Evolutionary conservation across 1,284 basidiomycete genomes (phyloP), one percentile per base, ranked within the genome.

Genomic region (Retiboletus flavoniger): DNA sequence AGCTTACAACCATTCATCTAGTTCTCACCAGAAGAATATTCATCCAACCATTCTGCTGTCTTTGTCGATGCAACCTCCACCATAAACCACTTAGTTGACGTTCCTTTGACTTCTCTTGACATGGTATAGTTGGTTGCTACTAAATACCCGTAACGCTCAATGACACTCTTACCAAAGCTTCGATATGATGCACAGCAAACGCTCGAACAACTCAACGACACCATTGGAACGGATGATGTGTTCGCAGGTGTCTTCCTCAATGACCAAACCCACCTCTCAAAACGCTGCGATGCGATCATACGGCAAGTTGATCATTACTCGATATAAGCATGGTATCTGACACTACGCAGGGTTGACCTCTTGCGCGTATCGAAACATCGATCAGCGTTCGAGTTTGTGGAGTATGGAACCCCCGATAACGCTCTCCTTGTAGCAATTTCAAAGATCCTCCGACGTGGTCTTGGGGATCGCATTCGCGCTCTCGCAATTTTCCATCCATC

Each of bases 61-160:
- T 84, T 98, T 41, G 87, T 97, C 1, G 95, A 97, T 63, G 83
- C 89, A 0, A 82, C 85, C 0, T 93, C 92, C 0, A 79, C 78
- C 2, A 75, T 93, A 50, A 99, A 99, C 67, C 65, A 97, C 14
- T 72, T 98, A n/a, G 83, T 85, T 0, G 85, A 81, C 11, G 81
- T 95, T 47, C 89, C 93, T 29, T 64, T 83, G 28, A 77, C 84
- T 7, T 89, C 88, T 4, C 73, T 93, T 4, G 82, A 87, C 46
- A 72, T 90, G 70, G 86, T 91, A 68, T 49, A 7, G 40, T 46
- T 29, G 0, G 10, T 47, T 17, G 13, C 43, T 17, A n/a, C 11
- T 50, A 26, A 34, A 34, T 36, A 4, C 31, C 41, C 7, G 10
- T 47, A 45, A 19, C 17, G 29, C 13, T n/a, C 31, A 36, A 21